These are phyloP conservation scores for Venturia asperata DNA, from an alignment of 2,329 filamentous ascomycete genomes.

Conservation along the genomic window DNA sequence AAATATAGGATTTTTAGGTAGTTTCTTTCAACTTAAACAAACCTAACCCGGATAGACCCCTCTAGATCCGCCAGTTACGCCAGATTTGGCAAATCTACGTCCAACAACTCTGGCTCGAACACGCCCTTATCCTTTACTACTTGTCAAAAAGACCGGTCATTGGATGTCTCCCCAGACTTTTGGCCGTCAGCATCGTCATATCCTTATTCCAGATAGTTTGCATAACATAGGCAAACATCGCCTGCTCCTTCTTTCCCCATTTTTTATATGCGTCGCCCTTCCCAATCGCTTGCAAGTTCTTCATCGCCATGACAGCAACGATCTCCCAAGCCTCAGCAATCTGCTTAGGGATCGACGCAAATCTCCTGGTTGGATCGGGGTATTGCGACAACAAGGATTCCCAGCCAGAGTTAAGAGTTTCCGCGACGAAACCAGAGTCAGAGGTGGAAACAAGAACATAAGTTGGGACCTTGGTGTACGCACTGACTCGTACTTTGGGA, in stretches of 20 bases:
- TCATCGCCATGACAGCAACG: background rate
- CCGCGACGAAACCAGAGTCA: background rate
- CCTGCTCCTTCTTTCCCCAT: background rate
- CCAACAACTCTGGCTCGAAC: too few species aligned
- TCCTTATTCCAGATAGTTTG: background rate
- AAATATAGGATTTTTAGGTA: too few species aligned
- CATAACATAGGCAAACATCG: background rate
- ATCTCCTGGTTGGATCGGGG: background rate
- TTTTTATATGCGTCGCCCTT: background rate
- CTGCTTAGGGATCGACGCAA: background rate
- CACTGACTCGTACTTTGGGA: background rate
- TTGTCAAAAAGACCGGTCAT: background rate
- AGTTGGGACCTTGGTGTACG: background rate
- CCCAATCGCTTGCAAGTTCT: background rate
- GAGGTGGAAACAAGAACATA: constrained; percentile 5
- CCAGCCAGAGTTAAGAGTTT: constrained; percentile 1
- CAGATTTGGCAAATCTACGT: too few species aligned
- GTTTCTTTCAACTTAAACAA: too few species aligned
- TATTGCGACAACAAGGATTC: background rate
- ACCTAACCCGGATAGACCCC: too few species aligned
- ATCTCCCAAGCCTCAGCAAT: constrained; percentile 6
- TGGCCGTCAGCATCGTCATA: background rate
- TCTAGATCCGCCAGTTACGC: too few species aligned
- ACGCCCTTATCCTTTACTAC: background rate
- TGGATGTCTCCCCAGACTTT: constrained; percentile 1